Base-by-base conservation (phyloP, 2,329 filamentous ascomycete species). In the Exophiala aquamarina region DNA sequence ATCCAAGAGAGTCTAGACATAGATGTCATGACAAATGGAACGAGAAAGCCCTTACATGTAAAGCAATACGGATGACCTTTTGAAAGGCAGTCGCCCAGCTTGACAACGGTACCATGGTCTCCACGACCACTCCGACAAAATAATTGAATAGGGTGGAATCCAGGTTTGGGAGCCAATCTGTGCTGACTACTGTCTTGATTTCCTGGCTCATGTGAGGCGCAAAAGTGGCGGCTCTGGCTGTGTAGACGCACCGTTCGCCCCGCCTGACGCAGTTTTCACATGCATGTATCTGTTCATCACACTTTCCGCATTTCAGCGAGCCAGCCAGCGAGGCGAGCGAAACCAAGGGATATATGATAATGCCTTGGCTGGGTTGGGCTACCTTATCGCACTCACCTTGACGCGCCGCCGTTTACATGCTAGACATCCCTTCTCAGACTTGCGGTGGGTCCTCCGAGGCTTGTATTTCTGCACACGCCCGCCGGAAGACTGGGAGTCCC, bases 361-460 rank as follows among this genome's bases (percentile, higher is more conserved):
- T 34, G 32, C 8, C 32, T 14, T 34, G 32, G 18, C 14, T 7
- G 7, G 10, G 18, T 19, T 21, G 20, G 20, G n/a, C 4, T 7
- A 37, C 18, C 13, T 8, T 34, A 14, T 34, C 31, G 13, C 8
- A 52, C 61, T 57, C 37, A 67, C 66, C 54, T 68, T 68, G 7
- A 68, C 59, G 11, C 65, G 62, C 5, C 65, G 52, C 42, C 50
- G 58, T 47, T 68, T 67, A 39, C 66, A 68, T 38, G 62, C 64
- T 9, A 40, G 44, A 45, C 66, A 68, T 3, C 66, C 66, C 11
- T 54, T 39, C 0, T 64, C 60, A 7, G 66, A 67, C 40, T 68
- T 68, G 17, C 47, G 57, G 52, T 68, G 66, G 5, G 62, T 52
- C 19, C 59, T 58, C n/a, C 66, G 56, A 37, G 18, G 26, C 44